These are phyloP conservation scores for Fomitiporia mediterranea DNA, from an alignment of 1,284 basidiomycete species.

Conservation along the genomic window DNA sequence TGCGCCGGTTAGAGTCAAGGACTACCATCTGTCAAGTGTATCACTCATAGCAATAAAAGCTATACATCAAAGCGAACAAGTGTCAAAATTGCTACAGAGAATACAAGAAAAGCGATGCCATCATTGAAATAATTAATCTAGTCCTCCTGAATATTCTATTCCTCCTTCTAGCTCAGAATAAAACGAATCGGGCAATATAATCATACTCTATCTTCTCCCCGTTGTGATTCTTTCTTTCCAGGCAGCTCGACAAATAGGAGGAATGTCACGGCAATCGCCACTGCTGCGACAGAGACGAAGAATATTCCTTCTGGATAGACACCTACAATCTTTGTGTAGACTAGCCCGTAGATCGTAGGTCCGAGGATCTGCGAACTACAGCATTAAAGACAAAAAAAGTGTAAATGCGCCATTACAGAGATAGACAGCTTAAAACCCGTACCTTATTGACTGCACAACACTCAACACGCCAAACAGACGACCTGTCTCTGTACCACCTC, in stretches of 20 bases:
- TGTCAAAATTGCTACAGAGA: too few relatives aligned
- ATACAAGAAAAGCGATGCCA: too few relatives aligned
- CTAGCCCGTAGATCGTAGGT: slow-evolving; percentile 54
- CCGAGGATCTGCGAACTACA: slow-evolving; percentile 50
- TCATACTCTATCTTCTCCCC: background rate
- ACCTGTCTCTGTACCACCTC: slow-evolving; percentile 43
- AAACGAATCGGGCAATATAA: too few relatives aligned
- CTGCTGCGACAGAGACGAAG: slow-evolving; percentile 33
- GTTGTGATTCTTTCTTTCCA: slow-evolving; percentile 9
- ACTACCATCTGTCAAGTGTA: too few relatives aligned
- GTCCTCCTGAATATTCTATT: too few relatives aligned
- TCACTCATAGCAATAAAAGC: too few relatives aligned
- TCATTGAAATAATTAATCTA: too few relatives aligned
- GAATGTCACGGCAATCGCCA: background rate
- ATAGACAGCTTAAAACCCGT: slow-evolving; percentile 23
- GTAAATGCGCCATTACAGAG: background rate
- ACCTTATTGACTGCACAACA: slow-evolving; percentile 65
- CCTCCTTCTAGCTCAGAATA: too few relatives aligned
- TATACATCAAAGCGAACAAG: too few relatives aligned
- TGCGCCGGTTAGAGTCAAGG: too few relatives aligned
- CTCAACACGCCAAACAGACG: slow-evolving; percentile 68
- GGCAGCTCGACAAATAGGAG: slow-evolving; percentile 14
- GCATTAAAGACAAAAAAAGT: background rate
- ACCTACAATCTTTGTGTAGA: slow-evolving; percentile 57
- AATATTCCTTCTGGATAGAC: slow-evolving; percentile 56